Percentiles rank a stretch among this genome's conserved stretches.
Conservation (phyloP, 2,329 filamentous ascomycete genomes). For the Talaromyces rugulosus region DNA sequence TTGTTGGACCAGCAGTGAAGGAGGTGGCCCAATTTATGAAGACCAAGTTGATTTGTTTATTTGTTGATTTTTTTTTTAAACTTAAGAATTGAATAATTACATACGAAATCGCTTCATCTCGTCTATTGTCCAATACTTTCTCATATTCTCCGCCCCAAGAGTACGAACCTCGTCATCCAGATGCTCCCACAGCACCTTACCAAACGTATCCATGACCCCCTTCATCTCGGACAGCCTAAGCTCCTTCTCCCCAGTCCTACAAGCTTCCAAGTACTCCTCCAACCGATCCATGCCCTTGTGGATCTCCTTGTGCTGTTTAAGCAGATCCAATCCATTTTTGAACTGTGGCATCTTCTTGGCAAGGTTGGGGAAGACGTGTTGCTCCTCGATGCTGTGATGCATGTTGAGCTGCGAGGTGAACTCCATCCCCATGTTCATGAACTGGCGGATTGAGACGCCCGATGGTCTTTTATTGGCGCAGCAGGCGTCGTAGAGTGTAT, state of each 20-base stretch:
- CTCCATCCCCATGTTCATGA: constrained; percentile 63
- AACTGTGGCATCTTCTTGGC: constrained; percentile 78
- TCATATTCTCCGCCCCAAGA: constrained; percentile 81
- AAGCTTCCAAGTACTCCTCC: constrained; percentile 61
- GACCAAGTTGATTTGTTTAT: neutral
- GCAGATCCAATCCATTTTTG: constrained; percentile 57
- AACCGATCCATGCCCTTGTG: constrained; percentile 69
- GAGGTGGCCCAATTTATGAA: constrained; percentile 15
- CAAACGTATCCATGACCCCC: constrained; percentile 72
- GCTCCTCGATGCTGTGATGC: constrained; percentile 82
- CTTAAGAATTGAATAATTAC: constrained; percentile 33
- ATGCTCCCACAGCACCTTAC: constrained; percentile 73
- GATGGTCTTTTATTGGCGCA: constrained; percentile 55
- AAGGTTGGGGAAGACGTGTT: constrained; percentile 72
- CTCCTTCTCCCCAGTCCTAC: constrained; percentile 59
- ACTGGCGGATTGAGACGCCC: constrained; percentile 63
- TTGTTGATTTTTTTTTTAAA: neutral
- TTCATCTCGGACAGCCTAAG: constrained; percentile 57
- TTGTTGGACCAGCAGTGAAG: constrained; percentile 14
- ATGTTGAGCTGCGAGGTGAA: constrained; percentile 67
- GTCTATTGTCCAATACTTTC: constrained; percentile 70
- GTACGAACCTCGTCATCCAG: constrained; percentile 78
- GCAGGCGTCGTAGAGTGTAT: constrained; percentile 63
- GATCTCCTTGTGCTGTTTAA: constrained; percentile 73
- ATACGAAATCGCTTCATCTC: constrained; percentile 71